Base-by-base conservation (phyloP, 306 rosid genomes). In the Rosa multiflora region DNA sequence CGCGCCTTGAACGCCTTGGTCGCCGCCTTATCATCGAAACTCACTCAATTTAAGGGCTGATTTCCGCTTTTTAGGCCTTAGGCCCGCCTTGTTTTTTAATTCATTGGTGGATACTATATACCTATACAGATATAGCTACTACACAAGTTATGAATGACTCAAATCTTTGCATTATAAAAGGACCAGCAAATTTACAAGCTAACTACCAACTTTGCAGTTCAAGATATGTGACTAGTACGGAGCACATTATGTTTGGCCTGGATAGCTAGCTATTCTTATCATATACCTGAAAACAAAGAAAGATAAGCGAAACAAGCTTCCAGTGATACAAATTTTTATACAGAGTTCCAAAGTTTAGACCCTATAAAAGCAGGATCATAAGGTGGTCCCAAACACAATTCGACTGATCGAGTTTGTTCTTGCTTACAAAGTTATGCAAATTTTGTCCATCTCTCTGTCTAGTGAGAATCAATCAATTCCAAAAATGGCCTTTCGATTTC, bases 71-170 rank as follows among this genome's bases (percentile, higher is more conserved):
- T 23, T 23, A 23, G 26, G 26, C 26, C 26, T 23, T 23, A 23
- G 26, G 26, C 26, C 26, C 26, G 26, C 26, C 26, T 23, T 23
- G n/a, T n/a, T 23, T 23, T 23, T 23, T 23, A 23, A 23, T 23
- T 23, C 26, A 23, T 23, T 23, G 26, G 3, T 23, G 13, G 3
- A 29, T 29, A 29, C 32, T n/a, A 59, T 29, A 10, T 62, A 40
- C 68, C 42, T 11, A 62, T 14, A 63, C 67, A 13, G 4, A 13
- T 11, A 63, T 13, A 61, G 39, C 39, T 63, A 63, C 8, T 0
- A 32, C 68, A 62, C 69, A 63, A 32, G 69, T 63, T 63, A 29
- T 29, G 69, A 63, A 63, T 63, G 69, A 29, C 69, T 29, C 13
- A 0, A 29, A 32, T 29, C 5, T 63, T 63, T 63, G 10, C 43